phyloP scores from a whole-genome alignment of 78 protist species.

The Bigelowiella natans region DNA sequence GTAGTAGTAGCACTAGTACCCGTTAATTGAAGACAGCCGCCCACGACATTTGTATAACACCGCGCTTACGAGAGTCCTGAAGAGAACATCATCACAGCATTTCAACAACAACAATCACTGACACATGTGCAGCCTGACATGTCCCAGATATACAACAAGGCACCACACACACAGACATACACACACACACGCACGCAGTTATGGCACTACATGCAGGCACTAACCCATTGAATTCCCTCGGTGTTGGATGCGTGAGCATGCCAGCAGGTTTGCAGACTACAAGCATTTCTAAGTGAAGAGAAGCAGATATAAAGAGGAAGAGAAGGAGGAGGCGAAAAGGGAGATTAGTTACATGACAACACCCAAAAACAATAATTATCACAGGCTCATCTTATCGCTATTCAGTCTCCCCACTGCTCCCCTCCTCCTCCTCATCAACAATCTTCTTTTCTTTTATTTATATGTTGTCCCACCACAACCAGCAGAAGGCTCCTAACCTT shows the following conservation, averaged over 20 bases:
- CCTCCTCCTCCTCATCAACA: too few relatives aligned
- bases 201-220: background rate
- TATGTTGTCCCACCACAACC: too few relatives aligned
- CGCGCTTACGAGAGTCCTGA: background rate
- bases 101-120: background rate
- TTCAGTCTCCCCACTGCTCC: too few relatives aligned
- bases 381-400: too few relatives aligned
- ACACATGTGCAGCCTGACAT: background rate
- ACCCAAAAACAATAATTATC: too few relatives aligned
- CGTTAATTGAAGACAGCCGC: background rate
- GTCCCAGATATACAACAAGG: background rate
- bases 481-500: too few relatives aligned
- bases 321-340: background rate
- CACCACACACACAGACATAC: background rate
- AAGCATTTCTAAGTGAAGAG: background rate
- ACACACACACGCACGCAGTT: background rate
- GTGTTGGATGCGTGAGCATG: background rate
- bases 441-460: too few relatives aligned
- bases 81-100: background rate
- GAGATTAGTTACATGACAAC: too few relatives aligned
- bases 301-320: background rate
- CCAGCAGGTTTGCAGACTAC: background rate
- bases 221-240: background rate
- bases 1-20: too few relatives aligned
- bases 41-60: background rate